Evolutionary conservation across 768 basidiomycete genomes (phyloP).

Genomic region (Amanita pseudoporphyria): DNA sequence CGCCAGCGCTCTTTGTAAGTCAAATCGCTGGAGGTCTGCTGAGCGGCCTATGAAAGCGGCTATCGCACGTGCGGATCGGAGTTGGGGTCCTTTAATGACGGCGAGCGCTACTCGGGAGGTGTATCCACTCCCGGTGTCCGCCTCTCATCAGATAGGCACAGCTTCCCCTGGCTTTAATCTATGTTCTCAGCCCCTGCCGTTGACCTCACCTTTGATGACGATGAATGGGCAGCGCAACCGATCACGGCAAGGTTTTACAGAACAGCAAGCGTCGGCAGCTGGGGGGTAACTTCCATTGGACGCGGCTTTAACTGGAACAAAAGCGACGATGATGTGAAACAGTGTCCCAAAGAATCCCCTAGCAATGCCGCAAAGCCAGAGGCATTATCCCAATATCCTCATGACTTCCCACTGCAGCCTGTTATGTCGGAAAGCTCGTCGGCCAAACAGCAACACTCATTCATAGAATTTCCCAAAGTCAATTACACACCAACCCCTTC

Average conservation of each 20-base stretch:
- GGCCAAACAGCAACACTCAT: slow-evolving; percentile 27
- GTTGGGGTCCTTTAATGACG: slow-evolving; percentile 5
- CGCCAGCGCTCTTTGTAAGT: not conserved
- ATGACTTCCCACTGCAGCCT: slow-evolving; percentile 14
- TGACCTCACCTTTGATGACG: slow-evolving; percentile 58
- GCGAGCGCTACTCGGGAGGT: not conserved
- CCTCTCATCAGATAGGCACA: slow-evolving; percentile 2
- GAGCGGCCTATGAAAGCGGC: not conserved
- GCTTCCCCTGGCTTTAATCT: slow-evolving; percentile 13
- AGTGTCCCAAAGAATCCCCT: slow-evolving; percentile 10
- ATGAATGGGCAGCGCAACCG: slow-evolving; percentile 54
- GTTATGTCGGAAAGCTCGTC: slow-evolving; percentile 16
- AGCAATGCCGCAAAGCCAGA: slow-evolving; percentile 13
- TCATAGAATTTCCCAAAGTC: slow-evolving; percentile 25
- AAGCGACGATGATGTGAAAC: slow-evolving; percentile 22
- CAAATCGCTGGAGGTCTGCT: not conserved
- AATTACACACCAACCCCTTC: slow-evolving; percentile 13
- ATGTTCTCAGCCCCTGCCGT: slow-evolving; percentile 55
- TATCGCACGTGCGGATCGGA: slow-evolving; percentile 6
- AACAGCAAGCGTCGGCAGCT: slow-evolving; percentile 65
- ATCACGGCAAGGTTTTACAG: slow-evolving; percentile 43
- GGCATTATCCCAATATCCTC: slow-evolving; percentile 8
- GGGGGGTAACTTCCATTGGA: slow-evolving; percentile 80
- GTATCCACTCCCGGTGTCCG: not conserved
- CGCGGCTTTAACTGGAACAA: slow-evolving; percentile 72